A percentile compares a stretch with the other conserved stretches of the same genome.
Conservation (phyloP, 2,329 filamentous ascomycete genomes). For the Aspergillus fischeri region DNA sequence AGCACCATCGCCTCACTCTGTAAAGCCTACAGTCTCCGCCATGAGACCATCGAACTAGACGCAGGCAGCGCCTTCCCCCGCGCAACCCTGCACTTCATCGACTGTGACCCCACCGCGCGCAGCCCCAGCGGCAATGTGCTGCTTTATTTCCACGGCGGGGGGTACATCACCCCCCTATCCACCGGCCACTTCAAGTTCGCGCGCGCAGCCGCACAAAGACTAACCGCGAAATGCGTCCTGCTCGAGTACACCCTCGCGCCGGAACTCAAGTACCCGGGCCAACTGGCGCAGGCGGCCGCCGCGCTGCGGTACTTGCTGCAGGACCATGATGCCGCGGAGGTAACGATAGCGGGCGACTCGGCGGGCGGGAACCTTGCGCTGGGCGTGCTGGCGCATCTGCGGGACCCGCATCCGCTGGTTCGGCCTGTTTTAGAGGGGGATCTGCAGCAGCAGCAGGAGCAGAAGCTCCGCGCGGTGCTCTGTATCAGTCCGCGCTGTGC, state of each 20-base stretch:
- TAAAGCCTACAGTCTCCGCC: not conserved
- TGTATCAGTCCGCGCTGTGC: not conserved
- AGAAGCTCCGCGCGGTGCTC: not conserved
- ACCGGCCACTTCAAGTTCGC: not conserved
- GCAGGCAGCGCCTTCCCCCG: not conserved
- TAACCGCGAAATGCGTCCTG: not conserved
- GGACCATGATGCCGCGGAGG: not conserved
- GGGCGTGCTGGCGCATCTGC: not conserved
- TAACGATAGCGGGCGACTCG: constrained; percentile 13
- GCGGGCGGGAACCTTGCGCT: constrained; percentile 3
- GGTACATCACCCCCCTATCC: not conserved
- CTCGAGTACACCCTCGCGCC: constrained; percentile 7
- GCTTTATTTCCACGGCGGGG: not conserved
- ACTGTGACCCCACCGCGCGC: not conserved
- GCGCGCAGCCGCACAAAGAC: not conserved
- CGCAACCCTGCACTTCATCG: not conserved
- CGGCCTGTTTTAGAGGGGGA: not conserved
- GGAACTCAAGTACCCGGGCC: constrained; percentile 4
- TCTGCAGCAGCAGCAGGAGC: not conserved
- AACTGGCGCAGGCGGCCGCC: constrained; percentile 4
- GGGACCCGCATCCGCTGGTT: not conserved
- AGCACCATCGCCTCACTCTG: not conserved
- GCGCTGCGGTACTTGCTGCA: constrained; percentile 1
- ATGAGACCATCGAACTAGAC: not conserved
- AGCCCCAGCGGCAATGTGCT: not conserved